A percentile compares a stretch with the other conserved stretches of the same genome.
Evolutionary conservation across 1,284 basidiomycete species (phyloP).

Genomic region (Schizophyllum commune): DNA sequence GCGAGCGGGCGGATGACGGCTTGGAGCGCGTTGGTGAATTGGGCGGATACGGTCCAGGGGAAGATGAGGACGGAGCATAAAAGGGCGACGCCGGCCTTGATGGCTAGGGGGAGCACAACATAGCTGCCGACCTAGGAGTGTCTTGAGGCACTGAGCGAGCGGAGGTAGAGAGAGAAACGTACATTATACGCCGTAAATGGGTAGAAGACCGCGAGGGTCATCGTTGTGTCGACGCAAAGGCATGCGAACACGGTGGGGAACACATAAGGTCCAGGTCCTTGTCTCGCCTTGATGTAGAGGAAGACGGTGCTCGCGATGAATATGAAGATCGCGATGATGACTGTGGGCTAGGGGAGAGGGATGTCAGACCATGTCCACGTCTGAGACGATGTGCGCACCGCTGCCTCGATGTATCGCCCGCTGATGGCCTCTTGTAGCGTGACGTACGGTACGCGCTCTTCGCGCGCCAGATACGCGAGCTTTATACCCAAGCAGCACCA

Average conservation of each 20-base stretch:
- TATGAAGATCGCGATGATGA: constrained; percentile 60
- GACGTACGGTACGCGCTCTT: constrained; percentile 32
- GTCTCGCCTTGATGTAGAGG: constrained; percentile 55
- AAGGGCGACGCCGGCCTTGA: constrained; percentile 57
- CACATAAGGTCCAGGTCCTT: not conserved
- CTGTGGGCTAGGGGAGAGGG: constrained; percentile 34
- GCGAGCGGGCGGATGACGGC: constrained; percentile 46
- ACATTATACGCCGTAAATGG: constrained; percentile 61
- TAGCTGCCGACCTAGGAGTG: constrained; percentile 34
- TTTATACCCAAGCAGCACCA: constrained; percentile 65
- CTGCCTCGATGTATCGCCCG: constrained; percentile 54
- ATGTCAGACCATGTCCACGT: not conserved
- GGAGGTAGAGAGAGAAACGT: constrained; percentile 7
- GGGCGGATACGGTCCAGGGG: constrained; percentile 58
- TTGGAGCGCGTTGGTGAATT: constrained; percentile 49
- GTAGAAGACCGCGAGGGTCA: constrained; percentile 55
- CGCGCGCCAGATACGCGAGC: constrained; percentile 54
- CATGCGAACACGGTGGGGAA: constrained; percentile 38
- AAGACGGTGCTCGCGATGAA: constrained; percentile 55
- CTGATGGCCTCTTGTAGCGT: constrained; percentile 30
- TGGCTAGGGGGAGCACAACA: constrained; percentile 51
- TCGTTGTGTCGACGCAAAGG: constrained; percentile 50
- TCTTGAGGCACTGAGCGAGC: not conserved
- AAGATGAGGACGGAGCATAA: constrained; percentile 51
- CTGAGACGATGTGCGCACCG: constrained; percentile 27